Evolutionary conservation across 2,329 filamentous ascomycete species (phyloP), one percentile per base, ranked within the genome.

Genomic region (Alternaria brassicae): DNA sequence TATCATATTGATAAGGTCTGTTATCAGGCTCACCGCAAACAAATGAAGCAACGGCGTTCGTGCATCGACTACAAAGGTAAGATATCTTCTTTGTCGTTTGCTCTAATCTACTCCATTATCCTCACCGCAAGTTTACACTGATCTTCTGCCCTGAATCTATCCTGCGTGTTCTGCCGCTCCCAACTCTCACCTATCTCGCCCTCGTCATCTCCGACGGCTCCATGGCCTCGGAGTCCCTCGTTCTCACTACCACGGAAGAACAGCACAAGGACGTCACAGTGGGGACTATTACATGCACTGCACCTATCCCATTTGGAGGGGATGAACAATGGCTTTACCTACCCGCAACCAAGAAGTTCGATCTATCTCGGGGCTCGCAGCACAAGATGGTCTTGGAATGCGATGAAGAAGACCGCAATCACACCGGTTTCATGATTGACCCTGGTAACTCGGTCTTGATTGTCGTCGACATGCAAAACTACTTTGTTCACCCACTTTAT

Each of bases 401-500:
- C 62, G 77, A 80, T 64, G 77, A 79, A 65, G 72, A 71, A 39
- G 72, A 77, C 21, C 72, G 74, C 25, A 49, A 59, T 64, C 78
- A 81, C 62, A 74, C 73, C 17, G 78, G 79, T 40, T 77, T 78
- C 67, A 71, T 78, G 60, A 78, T 80, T 55, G 77, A 80, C 62
- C 78, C 79, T 6, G 73, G 70, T 51, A 76, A 69, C 34, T 76
- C 79, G 2, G 69, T 79, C 25, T 63, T 80, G 28, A 73, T 80
- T 27, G 68, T 80, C 30, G 73, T 81, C 52, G 78, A 81, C 64
- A 81, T 80, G 78, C 79, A 81, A 56, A 81, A 80, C 65, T 80
- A 79, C 67, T 81, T 80, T 62, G 65, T 80, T 44, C 66, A 75
- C 44, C 71, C 72, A 4, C 59, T 69, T 7, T 73, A 73, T 53